Base-by-base conservation (phyloP, 345 rosid species). In the Angophora floribunda region DNA sequence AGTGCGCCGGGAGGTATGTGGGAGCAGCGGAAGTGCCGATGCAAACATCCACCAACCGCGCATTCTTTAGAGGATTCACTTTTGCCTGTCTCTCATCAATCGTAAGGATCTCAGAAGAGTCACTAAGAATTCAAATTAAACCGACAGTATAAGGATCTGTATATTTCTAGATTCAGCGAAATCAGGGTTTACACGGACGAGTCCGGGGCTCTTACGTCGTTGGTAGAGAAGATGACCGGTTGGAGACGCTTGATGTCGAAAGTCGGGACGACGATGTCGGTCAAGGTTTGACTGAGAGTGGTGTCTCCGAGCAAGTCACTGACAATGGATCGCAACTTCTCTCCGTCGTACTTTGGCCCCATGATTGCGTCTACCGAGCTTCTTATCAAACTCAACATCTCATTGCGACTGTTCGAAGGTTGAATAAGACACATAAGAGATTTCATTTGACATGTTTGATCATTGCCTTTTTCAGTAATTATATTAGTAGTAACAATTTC, bases 11-110 rank as follows among this genome's bases (percentile, higher is more conserved):
- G 13, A 90, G 28, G 86, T 28, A 91, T 1, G 89, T 87, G n/a
- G 90, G 91, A 51, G 90, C 93, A 7, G 93, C 89, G 32, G 92
- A 90, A 36, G 91, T 91, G 24, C 88, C 50, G 10, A 90, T 17
- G 45, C 92, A 90, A 2, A 91, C 32, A 67, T 90, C 92, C 24
- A 89, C 88, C 30, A 88, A 79, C 52, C 89, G 75, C 7, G 90
- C 91, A 88, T 89, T 88, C 86, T 90, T 91, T 75, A 53, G 49
- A 51, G 78, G 75, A 87, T 88, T 50, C 6, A 30, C 67, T 12
- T 15, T 26, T 26, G 67, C 67, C 67, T 59, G 15, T 59, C 30
- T 26, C 30, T 7, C 14, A 11, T 59, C n/a, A 59, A 24, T 59
- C 30, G 30, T 59, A 11, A 59, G 67, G 26, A 59, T 26, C 67